phyloP scores from a whole-genome alignment of 805 yeast species.

The Starmerella apis region DNA sequence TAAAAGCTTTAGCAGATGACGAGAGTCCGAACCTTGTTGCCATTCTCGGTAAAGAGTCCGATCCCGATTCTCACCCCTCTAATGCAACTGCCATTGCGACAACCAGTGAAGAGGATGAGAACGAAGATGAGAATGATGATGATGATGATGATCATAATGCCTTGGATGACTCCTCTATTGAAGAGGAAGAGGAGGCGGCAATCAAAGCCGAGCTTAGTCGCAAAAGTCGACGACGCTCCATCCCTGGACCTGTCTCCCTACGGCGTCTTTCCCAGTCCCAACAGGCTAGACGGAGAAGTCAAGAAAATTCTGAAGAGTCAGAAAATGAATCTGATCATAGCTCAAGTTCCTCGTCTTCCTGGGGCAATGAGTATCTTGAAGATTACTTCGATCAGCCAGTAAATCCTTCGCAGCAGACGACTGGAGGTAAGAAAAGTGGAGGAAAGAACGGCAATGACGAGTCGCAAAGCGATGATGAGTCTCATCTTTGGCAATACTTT shows the following conservation, averaged over 20 bases:
- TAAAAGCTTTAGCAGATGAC: constrained; percentile 11
- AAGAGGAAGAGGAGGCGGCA: constrained; percentile 35
- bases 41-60: constrained; percentile 12
- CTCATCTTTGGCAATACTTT: constrained; percentile 65
- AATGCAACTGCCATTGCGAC: constrained; percentile 18
- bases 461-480: constrained; percentile 40
- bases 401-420: background rate
- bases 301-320: constrained; percentile 24
- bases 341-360: constrained; percentile 22
- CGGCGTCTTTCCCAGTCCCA: constrained; percentile 20
- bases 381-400: constrained; percentile 19
- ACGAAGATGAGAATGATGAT: constrained; percentile 37
- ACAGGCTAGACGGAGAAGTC: background rate
- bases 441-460: constrained; percentile 16
- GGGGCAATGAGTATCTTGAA: constrained; percentile 26
- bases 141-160: constrained; percentile 31
- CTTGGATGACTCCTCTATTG: constrained; percentile 30
- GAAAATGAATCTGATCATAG: constrained; percentile 25
- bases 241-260: constrained; percentile 17
- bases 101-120: constrained; percentile 30
- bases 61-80: background rate
- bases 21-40: constrained; percentile 11
- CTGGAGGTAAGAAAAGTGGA: background rate
- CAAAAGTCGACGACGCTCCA: background rate
- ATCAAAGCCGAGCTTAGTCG: constrained; percentile 28